Evolutionary conservation across 1,139 yeast genomes (phyloP), one percentile per base, ranked within the genome.

Genomic region (Geotrichum bryndzae): DNA sequence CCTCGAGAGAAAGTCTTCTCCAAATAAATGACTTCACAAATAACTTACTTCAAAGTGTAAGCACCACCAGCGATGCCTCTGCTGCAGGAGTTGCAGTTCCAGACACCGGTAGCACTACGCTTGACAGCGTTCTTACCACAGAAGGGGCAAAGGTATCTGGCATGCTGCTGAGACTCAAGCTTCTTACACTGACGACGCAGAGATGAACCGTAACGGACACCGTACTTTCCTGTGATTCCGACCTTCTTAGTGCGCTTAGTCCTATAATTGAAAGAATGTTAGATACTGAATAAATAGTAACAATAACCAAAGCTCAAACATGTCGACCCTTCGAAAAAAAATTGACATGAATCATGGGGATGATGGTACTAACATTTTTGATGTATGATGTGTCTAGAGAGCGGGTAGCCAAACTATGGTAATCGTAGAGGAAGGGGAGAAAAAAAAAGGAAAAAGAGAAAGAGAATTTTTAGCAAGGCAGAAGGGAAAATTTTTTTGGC

Each of bases 191-290:
- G 97, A 86, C 98, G 92, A 89, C 99, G 92, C 82, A 94, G 87
- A 73, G 99, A 95, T 77, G 99, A 94, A 92, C 99, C 98, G 85
- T 94, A 94, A 88, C 99, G 92, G 84, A 94, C 97, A 90, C 98
- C 99, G 88, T 90, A 94, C 87, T 95, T 95, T 87, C 99, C 99
- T 82, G 99, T 94, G 86, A 94, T 94, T 83, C 99, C 99, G 81
- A 94, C 99, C 92, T 94, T 94, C 96, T 94, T 94, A 77, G 99
- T 94, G 89, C 99, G 90, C 85, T 92, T 92, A 82, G 97, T 88
- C 98, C 96, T 90, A 53, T 22, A 29, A 25, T n/a, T 22, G 29
- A 50, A 29, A 50, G 25, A 41, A 13, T 15, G 25, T 54, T 54
- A 54, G 56, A n/a, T 33, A 18, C 11, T 33, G 27, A 11, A 41